phyloP scores from a whole-genome alignment of 108 stramenopile species.

The Pseudonitzschia pungens region DNA sequence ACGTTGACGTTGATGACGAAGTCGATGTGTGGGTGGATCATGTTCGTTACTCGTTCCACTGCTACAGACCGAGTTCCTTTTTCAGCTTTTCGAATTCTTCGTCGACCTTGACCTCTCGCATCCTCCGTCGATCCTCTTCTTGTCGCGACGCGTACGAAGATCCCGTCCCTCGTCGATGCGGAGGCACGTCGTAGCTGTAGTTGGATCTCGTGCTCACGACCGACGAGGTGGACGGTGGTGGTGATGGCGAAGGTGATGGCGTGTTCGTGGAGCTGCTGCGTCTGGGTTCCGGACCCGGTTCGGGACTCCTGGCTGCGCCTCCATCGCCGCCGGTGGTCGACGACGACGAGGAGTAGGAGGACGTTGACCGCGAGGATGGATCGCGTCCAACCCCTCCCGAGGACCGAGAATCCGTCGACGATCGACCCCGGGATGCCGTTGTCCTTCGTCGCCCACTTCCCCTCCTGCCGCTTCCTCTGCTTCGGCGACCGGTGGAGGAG shows the following conservation, averaged over 20 bases:
- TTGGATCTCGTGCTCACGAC: not conserved
- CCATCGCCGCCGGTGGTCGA: not conserved
- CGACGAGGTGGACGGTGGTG: not conserved
- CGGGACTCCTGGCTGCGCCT: not conserved
- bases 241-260: not conserved
- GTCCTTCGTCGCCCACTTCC: slow-evolving; percentile 11
- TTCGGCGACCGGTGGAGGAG: slow-evolving; percentile 33
- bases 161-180: slow-evolving; percentile 65
- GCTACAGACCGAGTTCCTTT: slow-evolving; percentile 71
- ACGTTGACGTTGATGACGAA: too few relatives aligned
- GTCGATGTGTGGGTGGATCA: too few relatives aligned
- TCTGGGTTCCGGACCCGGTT: not conserved
- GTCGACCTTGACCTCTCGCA: slow-evolving; percentile 81
- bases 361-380: not conserved
- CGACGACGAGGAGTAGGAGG: not conserved
- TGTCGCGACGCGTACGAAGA: slow-evolving; percentile 44
- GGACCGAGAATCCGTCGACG: not conserved
- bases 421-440: not conserved
- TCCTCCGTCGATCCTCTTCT: slow-evolving; percentile 61
- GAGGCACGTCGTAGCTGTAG: slow-evolving; percentile 50
- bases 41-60: not conserved
- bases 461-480: slow-evolving; percentile 37
- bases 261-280: not conserved
- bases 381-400: not conserved
- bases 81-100: slow-evolving; percentile 89